Evolutionary conservation across 805 yeast genomes (phyloP).

Genomic region (baker's yeast (Saccharomyces cerevisiae)): DNA sequence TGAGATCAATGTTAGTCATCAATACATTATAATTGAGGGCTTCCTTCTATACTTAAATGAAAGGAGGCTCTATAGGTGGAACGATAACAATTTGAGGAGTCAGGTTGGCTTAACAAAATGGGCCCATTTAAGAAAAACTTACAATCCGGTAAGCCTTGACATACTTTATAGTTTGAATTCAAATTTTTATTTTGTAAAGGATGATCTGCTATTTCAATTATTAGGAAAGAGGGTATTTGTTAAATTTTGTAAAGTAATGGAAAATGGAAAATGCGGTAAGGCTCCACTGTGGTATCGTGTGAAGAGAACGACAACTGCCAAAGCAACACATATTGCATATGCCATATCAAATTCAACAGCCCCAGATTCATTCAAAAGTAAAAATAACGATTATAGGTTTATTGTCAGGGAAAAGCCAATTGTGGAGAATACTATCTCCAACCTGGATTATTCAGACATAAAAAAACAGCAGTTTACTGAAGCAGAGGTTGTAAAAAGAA

Average conservation of each 20-base stretch:
- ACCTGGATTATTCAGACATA: not conserved
- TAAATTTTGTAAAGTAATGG: not conserved
- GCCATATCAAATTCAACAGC: not conserved
- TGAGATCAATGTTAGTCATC: not conserved
- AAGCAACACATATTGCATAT: not conserved
- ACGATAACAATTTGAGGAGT: not conserved
- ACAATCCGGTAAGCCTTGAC: not conserved
- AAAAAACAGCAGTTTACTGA: not conserved
- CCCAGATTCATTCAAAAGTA: not conserved
- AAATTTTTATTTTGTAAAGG: not conserved
- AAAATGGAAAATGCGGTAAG: not conserved
- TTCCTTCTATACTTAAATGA: not conserved
- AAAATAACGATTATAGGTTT: not conserved
- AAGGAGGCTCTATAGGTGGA: not conserved
- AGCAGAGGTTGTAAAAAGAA: not conserved
- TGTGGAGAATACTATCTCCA: not conserved
- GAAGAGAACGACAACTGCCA: not conserved
- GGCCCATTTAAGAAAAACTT: not conserved
- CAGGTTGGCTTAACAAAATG: not conserved
- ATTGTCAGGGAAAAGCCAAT: not conserved
- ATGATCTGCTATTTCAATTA: not conserved
- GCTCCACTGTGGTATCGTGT: not conserved
- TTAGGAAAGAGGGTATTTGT: not conserved
- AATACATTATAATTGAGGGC: not conserved
- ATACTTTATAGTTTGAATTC: not conserved